Evolutionary conservation across 176 grass and related monocot genomes (phyloP).

Genomic region (Typha latifolia): DNA sequence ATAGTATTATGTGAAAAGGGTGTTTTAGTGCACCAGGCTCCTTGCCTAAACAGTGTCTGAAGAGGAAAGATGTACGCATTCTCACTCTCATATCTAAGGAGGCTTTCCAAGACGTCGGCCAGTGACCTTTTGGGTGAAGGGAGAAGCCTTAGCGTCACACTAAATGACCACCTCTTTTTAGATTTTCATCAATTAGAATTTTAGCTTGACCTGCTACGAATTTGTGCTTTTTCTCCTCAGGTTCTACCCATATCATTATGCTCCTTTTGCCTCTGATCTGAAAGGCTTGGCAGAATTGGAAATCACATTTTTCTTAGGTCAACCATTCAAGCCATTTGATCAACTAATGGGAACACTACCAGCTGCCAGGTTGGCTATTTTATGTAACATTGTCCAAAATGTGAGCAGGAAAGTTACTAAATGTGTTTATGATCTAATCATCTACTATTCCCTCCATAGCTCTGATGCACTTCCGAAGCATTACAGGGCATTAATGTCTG

Average conservation of each 20-base stretch:
- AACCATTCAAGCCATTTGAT: conserved; percentile 99
- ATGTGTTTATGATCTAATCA: conserved; percentile 12
- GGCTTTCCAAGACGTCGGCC: too few relatives aligned
- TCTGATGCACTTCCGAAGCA: conserved; percentile 82
- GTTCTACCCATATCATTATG: conserved; percentile 99
- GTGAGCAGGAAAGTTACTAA: conserved; percentile 5
- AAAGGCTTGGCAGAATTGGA: conserved; percentile 82
- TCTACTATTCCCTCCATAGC: conserved; percentile 40
- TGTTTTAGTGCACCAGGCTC: too few relatives aligned
- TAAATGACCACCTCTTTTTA: too few relatives aligned
- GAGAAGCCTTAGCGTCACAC: too few relatives aligned
- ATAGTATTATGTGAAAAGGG: too few relatives aligned
- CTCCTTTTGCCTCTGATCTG: conserved; percentile 89
- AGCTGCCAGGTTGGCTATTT: conserved; percentile 66
- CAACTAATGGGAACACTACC: conserved; percentile 99
- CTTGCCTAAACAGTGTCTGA: too few relatives aligned
- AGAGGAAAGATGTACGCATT: too few relatives aligned
- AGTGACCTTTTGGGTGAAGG: too few relatives aligned
- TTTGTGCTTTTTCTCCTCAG: conserved; percentile 19
- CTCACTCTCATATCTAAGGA: too few relatives aligned
- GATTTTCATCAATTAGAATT: too few relatives aligned
- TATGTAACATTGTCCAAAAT: conserved; percentile 3
- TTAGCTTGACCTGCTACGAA: background rate
- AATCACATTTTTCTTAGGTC: conserved; percentile 98
- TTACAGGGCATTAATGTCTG: conserved; percentile 66